Conservation (phyloP, 306 rosid species). For the Vigna trinervia region DNA sequence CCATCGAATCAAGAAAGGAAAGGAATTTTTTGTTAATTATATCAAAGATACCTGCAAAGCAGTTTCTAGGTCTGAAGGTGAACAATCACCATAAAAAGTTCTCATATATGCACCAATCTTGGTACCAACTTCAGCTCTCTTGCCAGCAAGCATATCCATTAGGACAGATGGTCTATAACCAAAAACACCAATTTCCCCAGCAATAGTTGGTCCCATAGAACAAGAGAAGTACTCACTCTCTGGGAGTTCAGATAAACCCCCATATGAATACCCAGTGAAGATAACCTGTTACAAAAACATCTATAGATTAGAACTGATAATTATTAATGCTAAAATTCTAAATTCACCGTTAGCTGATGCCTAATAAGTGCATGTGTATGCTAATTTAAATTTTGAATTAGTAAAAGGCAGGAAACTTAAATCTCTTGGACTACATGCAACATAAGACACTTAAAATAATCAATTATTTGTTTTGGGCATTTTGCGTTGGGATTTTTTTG, state of each 20-base stretch:
- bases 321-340: constrained; percentile 32
- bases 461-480: not conserved
- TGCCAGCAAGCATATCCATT: constrained; percentile 98
- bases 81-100: constrained; percentile 92
- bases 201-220: constrained; percentile 94
- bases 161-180: constrained; percentile 93
- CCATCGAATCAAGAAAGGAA: constrained; percentile 30
- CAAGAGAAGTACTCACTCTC: constrained; percentile 90
- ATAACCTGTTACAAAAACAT: constrained; percentile 71
- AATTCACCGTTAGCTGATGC: constrained; percentile 26
- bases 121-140: constrained; percentile 96
- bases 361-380: constrained; percentile 30
- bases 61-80: constrained; percentile 96
- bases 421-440: not conserved
- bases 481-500: not conserved
- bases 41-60: constrained; percentile 85
- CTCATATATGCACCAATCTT: constrained; percentile 97
- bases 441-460: not conserved
- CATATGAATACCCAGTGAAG: constrained; percentile 96
- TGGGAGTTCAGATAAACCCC: constrained; percentile 90
- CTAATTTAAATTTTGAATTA: constrained; percentile 21
- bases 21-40: constrained; percentile 21
- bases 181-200: constrained; percentile 96
- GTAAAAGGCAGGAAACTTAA: constrained; percentile 9
- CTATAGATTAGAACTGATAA: constrained; percentile 40